Evolutionary conservation across 2,329 filamentous ascomycete genomes (phyloP), one percentile per base, ranked within the genome.

Genomic region (Diaporthe ampelina): DNA sequence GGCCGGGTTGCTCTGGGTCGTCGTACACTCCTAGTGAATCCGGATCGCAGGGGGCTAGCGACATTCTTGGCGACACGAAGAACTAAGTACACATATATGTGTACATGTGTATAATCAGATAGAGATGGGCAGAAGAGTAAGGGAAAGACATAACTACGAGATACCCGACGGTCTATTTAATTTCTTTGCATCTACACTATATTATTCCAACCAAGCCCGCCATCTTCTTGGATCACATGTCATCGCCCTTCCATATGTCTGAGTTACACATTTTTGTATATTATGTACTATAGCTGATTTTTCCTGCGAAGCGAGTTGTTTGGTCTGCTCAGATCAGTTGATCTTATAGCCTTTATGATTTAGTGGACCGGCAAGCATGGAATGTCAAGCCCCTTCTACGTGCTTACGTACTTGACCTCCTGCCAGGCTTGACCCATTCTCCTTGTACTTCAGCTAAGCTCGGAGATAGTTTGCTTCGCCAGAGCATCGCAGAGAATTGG

Each of bases 1-100:
- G 83, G 73, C 83, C 84, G 4, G 81, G 81, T 52, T 79, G 79
- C 58, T 71, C 75, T 43, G 37, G 72, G 6, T 52, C 75, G 45
- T 35, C 75, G 43, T 80, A 83, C 72, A 78, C 78, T 2, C 78
- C 81, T 29, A 76, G 74, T 40, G 77, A 54, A 26, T 69, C 65
- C 29, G 76, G 75, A 17, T 79, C 76, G 57, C 76, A 69, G n/a
- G 73, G 73, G 0, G 74, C 75, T 40, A 63, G 75, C 63, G 77
- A 77, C 58, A 76, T 76, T 17, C 71, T 78, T 2, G 78, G 78
- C 10, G 78, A 80, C 24, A 75, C 77, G 43, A 80, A 80, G 75
- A 70, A 78, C 43, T 80, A 74, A 26, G 40, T 43, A 43, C 13
- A 43, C 40, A 43, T 19, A n/a, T 8, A 35, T 54, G 15, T 57